Evolutionary conservation across 306 rosid genomes (phyloP), one percentile per base, ranked within the genome.

Genomic region (Trifolium dubium): DNA sequence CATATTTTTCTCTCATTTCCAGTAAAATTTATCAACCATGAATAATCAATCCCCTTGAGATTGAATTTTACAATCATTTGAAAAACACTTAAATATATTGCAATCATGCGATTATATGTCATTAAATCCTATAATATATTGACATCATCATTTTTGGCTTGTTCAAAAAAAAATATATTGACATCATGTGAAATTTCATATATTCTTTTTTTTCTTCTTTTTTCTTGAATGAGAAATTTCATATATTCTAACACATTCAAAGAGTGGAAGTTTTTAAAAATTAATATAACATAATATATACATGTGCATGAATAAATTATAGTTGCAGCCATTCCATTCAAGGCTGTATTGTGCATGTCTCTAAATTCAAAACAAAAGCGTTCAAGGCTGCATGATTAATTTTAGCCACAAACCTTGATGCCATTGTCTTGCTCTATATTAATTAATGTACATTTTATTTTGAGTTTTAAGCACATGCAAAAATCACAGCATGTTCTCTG

Each of bases 371-470:
- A 30, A 60, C 65, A 53, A 51, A 51, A 53, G 65, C 69, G 50
- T 34, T 64, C 50, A 55, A 44, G 61, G 67, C 44, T 8, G 41
- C 19, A 60, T 5, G 60, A 31, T 65, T n/a, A n/a, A 67, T 50
- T 51, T 59, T 66, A 39, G 53, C 69, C 43, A 66, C 55, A 17
- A 18, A 73, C 75, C 56, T 58, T 66, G 55, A 58, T 7, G 60
- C 15, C 64, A 30, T 72, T 49, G 31, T 73, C 61, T 74, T 49
- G 76, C 14, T 44, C 54, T 60, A 63, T 60, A 43, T 60, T 67
- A 17, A 70, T 47, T 29, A 49, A 28, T 47, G 75, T 59, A 67
- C 43, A 73, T 72, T 73, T 37, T 68, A 46, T 40, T 74, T 71
- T 49, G 2, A 64, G 51, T 28, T 50, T 39, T 49, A 44, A 15